These are phyloP conservation scores for Hanseniaspora meyeri DNA, from an alignment of 805 yeast species.

Conservation along the genomic window DNA sequence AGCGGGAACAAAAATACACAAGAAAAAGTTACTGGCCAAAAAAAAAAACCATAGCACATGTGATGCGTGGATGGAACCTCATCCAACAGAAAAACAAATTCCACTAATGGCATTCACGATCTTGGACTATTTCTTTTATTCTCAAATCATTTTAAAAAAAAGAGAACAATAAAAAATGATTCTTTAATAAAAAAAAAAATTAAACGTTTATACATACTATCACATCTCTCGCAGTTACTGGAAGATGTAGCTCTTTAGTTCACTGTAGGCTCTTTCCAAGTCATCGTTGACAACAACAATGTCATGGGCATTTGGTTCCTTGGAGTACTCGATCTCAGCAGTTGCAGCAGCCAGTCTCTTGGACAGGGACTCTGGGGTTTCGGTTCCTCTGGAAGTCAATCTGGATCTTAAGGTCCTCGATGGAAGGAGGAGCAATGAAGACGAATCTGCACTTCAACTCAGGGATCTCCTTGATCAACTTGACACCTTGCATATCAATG, in stretches of 20 bases:
- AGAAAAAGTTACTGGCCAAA: too few relatives aligned
- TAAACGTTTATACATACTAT: too few relatives aligned
- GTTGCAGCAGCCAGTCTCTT: slow-evolving; percentile 80
- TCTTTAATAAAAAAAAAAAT: too few relatives aligned
- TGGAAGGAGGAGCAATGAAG: slow-evolving; percentile 85
- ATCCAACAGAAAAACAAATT: too few relatives aligned
- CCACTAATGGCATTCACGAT: too few relatives aligned
- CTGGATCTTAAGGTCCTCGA: slow-evolving; percentile 63
- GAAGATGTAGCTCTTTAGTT: slow-evolving; percentile 67
- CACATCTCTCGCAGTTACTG: slow-evolving; percentile 20
- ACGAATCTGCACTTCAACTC: slow-evolving; percentile 72
- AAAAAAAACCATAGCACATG: too few relatives aligned
- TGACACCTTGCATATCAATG: slow-evolving; percentile 98
- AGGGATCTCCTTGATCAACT: slow-evolving; percentile 64
- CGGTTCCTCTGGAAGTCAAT: slow-evolving; percentile 85
- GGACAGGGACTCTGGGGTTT: slow-evolving; percentile 69
- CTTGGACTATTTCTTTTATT: too few relatives aligned
- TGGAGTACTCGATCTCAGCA: slow-evolving; percentile 78
- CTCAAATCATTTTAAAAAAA: too few relatives aligned
- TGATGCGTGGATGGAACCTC: too few relatives aligned
- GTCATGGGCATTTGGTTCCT: slow-evolving; percentile 81
- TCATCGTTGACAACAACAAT: slow-evolving; percentile 79
- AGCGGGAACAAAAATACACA: neutral
- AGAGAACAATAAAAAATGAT: too few relatives aligned
- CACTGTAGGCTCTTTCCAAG: slow-evolving; percentile 72